Base-by-base conservation (phyloP, 768 basidiomycete genomes). In the Tulasnella calospora region DNA sequence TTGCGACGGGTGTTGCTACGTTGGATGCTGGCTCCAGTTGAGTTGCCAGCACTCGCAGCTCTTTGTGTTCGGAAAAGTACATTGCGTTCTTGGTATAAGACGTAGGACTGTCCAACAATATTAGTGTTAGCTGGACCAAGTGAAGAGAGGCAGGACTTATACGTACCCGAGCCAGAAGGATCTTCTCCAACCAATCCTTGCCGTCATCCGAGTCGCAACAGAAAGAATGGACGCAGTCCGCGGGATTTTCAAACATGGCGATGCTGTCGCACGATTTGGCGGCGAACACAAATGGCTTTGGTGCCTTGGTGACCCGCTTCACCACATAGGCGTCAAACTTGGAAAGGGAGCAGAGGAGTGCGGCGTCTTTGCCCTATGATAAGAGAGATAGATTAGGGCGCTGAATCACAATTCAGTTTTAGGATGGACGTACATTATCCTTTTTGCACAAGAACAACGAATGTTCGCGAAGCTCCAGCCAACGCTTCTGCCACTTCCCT, bases 401-500 rank as follows among this genome's bases (percentile, higher is more conserved):
- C 30, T 21, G 69, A n/a, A 38, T 46, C 30, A 33, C 46, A 78
- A 33, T 27, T 33, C 51, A 72, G 80, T 71, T 78, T 77, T 27
- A 27, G 72, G 51, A 6, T 77, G 36, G 46, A 85, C 89, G 80
- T 81, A 96, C 95, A 83, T 90, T 92, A 76, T 98, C 95, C 23
- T 93, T 92, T 85, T 98, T 99, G 40, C 94, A 92, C 47, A 97
- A 83, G 88, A 91, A 97, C 76, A 99, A 82, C 79, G 90, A 89
- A 80, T 96, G 94, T 82, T 96, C 95, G 71, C 94, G 88, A 35
- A 98, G 88, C 81, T 92, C 90, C 82, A 99, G 86, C 90, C 92
- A 96, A 44, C 95, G 89, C 85, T 98, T 98, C 77, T 87, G 92
- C 98, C 97, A 99, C 84, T 98, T 98, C 46, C 95, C 95, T 79